Base-by-base conservation (phyloP, 306 rosid genomes). In the Prunus fruticosa region DNA sequence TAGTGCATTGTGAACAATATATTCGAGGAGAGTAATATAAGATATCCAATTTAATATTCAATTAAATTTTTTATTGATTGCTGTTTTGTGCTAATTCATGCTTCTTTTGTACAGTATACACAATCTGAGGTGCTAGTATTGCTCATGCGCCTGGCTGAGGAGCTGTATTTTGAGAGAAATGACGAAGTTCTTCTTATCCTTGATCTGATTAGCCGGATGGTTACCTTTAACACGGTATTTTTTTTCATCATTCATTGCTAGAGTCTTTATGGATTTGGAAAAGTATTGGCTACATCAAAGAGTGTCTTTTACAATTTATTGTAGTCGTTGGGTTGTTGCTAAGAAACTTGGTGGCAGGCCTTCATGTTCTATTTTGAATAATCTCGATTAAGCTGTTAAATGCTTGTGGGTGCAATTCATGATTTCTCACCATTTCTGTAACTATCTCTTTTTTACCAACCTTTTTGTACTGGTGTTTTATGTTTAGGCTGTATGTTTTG, bases 131-230 rank as follows among this genome's bases (percentile, higher is more conserved):
- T 94, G 82, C 88, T 78, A 72, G 85, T 90, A 46, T 85, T 94
- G 81, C 91, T 94, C 80, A 82, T 92, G 86, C 95, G 79, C 78
- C 82, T 94, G 87, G 89, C 93, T 49, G 97, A 90, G 86, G 89
- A 86, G 56, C 77, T 80, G 83, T 82, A 86, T 79, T 65, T 86
- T 71, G 83, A 88, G 64, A 84, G 72, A 79, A 83, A 79, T 83
- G 95, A 86, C 54, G 96, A 92, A 83, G 86, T 77, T 85, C 74
- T 77, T 80, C 82, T 75, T 81, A 88, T 89, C 66, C 92, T 95
- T 88, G 96, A 92, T 79, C 89, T 95, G 68, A 84, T 95, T 78
- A 85, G 88, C 79, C 88, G 93, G 82, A 86, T 95, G 91, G 89
- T 87, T 62, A 87, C 93, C 71, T 89, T 83, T 79, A 92, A 89